A percentile compares a stretch with the other conserved stretches of the same genome.
These are phyloP conservation scores for Plenodomus lindquistii DNA, from an alignment of 2,329 filamentous ascomycete species.

Conservation along the genomic window DNA sequence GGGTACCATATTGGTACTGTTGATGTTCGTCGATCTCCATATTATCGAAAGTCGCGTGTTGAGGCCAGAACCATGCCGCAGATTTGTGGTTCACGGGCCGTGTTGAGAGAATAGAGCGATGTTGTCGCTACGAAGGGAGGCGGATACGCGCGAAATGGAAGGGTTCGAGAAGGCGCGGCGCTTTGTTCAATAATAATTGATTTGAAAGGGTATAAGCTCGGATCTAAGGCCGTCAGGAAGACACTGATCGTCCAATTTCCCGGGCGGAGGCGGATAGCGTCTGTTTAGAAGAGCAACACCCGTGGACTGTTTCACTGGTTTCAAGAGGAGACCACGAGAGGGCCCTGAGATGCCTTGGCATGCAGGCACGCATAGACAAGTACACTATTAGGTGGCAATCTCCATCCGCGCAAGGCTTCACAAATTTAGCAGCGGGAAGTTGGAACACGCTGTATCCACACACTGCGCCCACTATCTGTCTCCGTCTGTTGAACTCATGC, in stretches of 20 bases:
- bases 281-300: conserved; percentile 39
- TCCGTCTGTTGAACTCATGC: not conserved
- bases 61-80: conserved; percentile 43
- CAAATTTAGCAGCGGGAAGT: conserved; percentile 37
- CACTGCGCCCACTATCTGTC: not conserved
- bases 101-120: conserved; percentile 29
- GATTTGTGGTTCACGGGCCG: conserved; percentile 35
- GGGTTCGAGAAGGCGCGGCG: conserved; percentile 40
- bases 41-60: conserved; percentile 34
- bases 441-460: conserved; percentile 17
- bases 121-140: conserved; percentile 32
- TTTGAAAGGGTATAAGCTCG: conserved; percentile 35
- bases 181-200: conserved; percentile 33
- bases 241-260: conserved; percentile 48
- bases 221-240: conserved; percentile 44
- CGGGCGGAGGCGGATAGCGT: conserved; percentile 43
- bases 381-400: conserved; percentile 27
- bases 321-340: conserved; percentile 28
- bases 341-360: conserved; percentile 22
- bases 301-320: conserved; percentile 24
- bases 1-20: conserved; percentile 41
- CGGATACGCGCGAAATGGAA: conserved; percentile 31
- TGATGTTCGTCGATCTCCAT: conserved; percentile 46
- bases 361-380: conserved; percentile 41
- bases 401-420: conserved; percentile 31